A percentile compares a stretch with the other conserved stretches of the same genome.
phyloP scores from a whole-genome alignment of 2,329 filamentous ascomycete species.

The Phaeosphaeria sp. region DNA sequence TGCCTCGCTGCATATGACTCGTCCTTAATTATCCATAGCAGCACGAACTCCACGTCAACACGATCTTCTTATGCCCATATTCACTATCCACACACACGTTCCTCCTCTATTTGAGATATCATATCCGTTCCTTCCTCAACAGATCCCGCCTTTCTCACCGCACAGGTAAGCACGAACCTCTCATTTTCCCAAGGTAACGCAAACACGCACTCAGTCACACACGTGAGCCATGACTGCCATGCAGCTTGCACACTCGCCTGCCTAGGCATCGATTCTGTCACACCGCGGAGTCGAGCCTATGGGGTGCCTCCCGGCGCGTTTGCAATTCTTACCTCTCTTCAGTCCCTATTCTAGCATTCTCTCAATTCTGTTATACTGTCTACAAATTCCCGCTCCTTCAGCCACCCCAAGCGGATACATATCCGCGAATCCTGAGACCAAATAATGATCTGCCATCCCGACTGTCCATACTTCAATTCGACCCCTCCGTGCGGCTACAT shows the following conservation, averaged over 20 bases:
- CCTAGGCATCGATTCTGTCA: not conserved
- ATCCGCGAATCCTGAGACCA: not conserved
- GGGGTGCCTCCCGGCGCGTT: not conserved
- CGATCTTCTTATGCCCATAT: not conserved
- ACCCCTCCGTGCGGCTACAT: not conserved
- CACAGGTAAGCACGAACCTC: not conserved
- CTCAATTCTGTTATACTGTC: too few relatives aligned
- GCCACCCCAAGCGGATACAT: not conserved
- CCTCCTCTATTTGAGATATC: not conserved
- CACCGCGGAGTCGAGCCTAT: not conserved
- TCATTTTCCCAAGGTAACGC: not conserved
- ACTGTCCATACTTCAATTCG: not conserved
- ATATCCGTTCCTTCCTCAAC: not conserved
- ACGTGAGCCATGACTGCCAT: not conserved
- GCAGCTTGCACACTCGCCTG: not conserved
- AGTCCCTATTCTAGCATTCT: not conserved
- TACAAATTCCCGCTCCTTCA: not conserved
- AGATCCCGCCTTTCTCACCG: not conserved
- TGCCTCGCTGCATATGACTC: not conserved
- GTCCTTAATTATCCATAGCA: not conserved
- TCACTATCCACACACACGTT: not conserved
- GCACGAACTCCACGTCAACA: not conserved
- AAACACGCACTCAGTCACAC: not conserved
- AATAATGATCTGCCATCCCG: slow-evolving; percentile 4
- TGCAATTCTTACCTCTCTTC: not conserved